Conservation (phyloP, 2,329 filamentous ascomycete species). For the Stachybotrys chartarum region DNA sequence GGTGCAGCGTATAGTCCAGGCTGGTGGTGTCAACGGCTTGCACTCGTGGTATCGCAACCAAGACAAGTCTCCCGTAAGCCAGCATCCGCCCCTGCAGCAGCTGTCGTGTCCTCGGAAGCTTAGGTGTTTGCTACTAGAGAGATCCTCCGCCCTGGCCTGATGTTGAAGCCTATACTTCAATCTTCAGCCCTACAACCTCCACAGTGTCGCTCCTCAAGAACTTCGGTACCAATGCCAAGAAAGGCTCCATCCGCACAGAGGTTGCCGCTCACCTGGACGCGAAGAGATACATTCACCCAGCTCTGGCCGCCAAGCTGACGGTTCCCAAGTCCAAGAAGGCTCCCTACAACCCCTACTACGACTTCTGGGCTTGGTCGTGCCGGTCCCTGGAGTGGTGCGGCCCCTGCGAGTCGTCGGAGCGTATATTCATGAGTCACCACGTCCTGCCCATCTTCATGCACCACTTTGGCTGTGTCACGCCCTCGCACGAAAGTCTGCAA, state of each 20-base stretch:
- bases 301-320: constrained; percentile 27
- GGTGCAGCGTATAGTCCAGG: constrained; percentile 37
- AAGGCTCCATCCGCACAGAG: constrained; percentile 50
- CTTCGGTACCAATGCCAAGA: constrained; percentile 57
- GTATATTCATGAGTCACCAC: constrained; percentile 54
- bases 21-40: constrained; percentile 37
- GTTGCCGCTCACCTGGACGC: constrained; percentile 49
- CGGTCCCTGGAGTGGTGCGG: constrained; percentile 59
- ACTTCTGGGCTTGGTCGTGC: constrained; percentile 61
- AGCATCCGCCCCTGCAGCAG: neutral
- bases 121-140: constrained; percentile 16
- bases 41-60: constrained; percentile 41
- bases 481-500: constrained; percentile 58
- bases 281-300: constrained; percentile 44
- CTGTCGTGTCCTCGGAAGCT: constrained; percentile 6
- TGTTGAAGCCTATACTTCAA: constrained; percentile 56
- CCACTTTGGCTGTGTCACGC: constrained; percentile 69
- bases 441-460: constrained; percentile 69
- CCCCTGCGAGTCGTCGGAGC: constrained; percentile 43
- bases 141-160: constrained; percentile 48
- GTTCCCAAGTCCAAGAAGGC: constrained; percentile 41
- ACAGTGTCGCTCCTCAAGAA: constrained; percentile 56
- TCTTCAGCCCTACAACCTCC: constrained; percentile 56
- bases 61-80: constrained; percentile 24
- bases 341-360: constrained; percentile 56